Percentiles rank a stretch among this genome's conserved stretches.
phyloP scores from a whole-genome alignment of 2,329 filamentous ascomycete genomes.

The Torrubiellomyces zombiae region DNA sequence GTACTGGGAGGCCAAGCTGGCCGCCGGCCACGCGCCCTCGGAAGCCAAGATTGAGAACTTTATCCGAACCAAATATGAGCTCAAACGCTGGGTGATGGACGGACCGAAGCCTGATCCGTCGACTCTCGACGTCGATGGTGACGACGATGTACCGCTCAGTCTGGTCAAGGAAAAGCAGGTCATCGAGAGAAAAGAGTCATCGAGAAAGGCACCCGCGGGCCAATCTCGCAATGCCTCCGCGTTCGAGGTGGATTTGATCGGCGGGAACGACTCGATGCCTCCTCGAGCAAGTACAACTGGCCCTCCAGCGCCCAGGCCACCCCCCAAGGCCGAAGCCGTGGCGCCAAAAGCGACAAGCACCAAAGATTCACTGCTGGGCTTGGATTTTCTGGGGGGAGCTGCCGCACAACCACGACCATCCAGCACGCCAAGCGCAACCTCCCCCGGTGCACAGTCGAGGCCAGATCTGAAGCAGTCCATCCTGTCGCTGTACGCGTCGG shows the following conservation, averaged over 20 bases:
- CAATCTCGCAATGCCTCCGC: constrained; percentile 19
- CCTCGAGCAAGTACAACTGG: constrained; percentile 60
- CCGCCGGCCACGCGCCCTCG: constrained; percentile 77
- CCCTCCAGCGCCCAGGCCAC: constrained; percentile 38
- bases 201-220: constrained; percentile 42
- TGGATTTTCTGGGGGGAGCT: constrained; percentile 78
- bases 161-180: constrained; percentile 51
- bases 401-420: constrained; percentile 63
- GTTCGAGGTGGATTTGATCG: constrained; percentile 65
- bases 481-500: constrained; percentile 78
- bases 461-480: constrained; percentile 97
- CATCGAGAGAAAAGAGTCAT: constrained; percentile 40
- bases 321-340: constrained; percentile 44
- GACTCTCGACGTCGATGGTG: constrained; percentile 64
- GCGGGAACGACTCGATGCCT: constrained; percentile 51
- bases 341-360: constrained; percentile 53
- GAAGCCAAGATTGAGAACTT: constrained; percentile 99
- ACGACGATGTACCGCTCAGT: constrained; percentile 59
- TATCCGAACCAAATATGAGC: constrained; percentile 96
- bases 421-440: constrained; percentile 54
- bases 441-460: constrained; percentile 50
- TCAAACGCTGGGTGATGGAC: constrained; percentile 99
- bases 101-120: constrained; percentile 87
- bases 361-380: constrained; percentile 77
- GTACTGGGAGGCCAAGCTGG: constrained; percentile 95